Evolutionary conservation across 164 flowering plant species (phyloP).

Genomic region (Platanus orientalis): DNA sequence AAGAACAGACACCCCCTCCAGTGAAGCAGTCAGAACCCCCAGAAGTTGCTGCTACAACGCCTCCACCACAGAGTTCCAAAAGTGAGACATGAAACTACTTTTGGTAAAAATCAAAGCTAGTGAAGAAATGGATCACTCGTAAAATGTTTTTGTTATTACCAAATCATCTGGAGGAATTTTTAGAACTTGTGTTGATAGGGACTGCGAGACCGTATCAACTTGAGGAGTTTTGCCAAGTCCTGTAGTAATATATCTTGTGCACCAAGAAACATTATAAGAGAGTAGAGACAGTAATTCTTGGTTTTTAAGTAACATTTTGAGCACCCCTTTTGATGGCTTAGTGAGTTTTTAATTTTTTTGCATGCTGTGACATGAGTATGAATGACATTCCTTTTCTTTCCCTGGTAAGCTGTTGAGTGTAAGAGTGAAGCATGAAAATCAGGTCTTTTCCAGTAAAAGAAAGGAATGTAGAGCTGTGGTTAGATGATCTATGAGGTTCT

Average conservation of each 20-base stretch:
- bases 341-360: too few species aligned
- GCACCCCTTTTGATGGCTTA: too few species aligned
- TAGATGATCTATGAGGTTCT: too few species aligned
- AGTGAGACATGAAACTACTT: slow-evolving; percentile 15
- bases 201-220: too few species aligned
- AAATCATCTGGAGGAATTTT: not conserved
- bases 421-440: too few species aligned
- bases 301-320: too few species aligned
- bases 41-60: slow-evolving; percentile 24
- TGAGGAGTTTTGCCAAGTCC: not conserved
- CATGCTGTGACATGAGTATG: too few species aligned
- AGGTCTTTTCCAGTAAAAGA: too few species aligned
- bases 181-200: not conserved
- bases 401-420: too few species aligned
- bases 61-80: slow-evolving; percentile 28
- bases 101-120: not conserved
- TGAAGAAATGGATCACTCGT: not conserved
- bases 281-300: not conserved
- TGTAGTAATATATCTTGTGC: not conserved
- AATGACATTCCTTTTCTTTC: too few species aligned
- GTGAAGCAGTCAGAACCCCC: slow-evolving; percentile 27
- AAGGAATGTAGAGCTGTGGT: too few species aligned
- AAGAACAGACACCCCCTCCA: slow-evolving; percentile 21
- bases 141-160: not conserved
- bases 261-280: not conserved